Evolutionary conservation across 176 grass and related monocot species (phyloP).

Genomic region (Olyra latifolia): DNA sequence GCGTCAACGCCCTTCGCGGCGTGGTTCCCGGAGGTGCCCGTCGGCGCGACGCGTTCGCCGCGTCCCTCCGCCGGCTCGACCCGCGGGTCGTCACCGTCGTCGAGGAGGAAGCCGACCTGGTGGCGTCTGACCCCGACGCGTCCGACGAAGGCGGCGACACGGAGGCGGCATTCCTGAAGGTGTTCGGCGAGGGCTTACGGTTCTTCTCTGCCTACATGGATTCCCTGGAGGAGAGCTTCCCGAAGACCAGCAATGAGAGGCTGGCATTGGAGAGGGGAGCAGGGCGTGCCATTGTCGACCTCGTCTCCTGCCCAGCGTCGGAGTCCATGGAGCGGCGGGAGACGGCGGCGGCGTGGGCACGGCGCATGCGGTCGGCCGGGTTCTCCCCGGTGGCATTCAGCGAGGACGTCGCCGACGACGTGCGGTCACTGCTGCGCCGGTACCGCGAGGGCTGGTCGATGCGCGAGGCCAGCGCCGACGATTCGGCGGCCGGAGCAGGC

Average conservation of each 20-base stretch:
- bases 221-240: slow-evolving; percentile 90
- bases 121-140: slow-evolving; percentile 6
- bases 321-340: slow-evolving; percentile 86
- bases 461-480: slow-evolving; percentile 46
- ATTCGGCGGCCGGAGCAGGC: slow-evolving; percentile 58
- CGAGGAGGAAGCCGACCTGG: slow-evolving; percentile 93
- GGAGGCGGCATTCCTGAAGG: slow-evolving; percentile 76
- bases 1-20: slow-evolving; percentile 68
- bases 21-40: slow-evolving; percentile 48
- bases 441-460: slow-evolving; percentile 95
- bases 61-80: slow-evolving; percentile 57
- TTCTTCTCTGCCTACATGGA: slow-evolving; percentile 97
- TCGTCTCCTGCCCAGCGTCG: slow-evolving; percentile 74
- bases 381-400: slow-evolving; percentile 79
- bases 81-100: slow-evolving; percentile 83
- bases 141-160: slow-evolving; percentile 45
- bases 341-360: slow-evolving; percentile 63
- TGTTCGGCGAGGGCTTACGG: slow-evolving; percentile 72
- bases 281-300: slow-evolving; percentile 73
- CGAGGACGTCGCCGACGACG: slow-evolving; percentile 92
- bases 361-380: slow-evolving; percentile 60
- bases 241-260: slow-evolving; percentile 85
- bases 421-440: slow-evolving; percentile 77
- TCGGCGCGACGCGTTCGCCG: slow-evolving; percentile 56
- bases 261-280: slow-evolving; percentile 77